Percentiles rank a stretch among this genome's conserved stretches.
Conservation (phyloP, 768 basidiomycete species). For the Podaxis rugospora region DNA sequence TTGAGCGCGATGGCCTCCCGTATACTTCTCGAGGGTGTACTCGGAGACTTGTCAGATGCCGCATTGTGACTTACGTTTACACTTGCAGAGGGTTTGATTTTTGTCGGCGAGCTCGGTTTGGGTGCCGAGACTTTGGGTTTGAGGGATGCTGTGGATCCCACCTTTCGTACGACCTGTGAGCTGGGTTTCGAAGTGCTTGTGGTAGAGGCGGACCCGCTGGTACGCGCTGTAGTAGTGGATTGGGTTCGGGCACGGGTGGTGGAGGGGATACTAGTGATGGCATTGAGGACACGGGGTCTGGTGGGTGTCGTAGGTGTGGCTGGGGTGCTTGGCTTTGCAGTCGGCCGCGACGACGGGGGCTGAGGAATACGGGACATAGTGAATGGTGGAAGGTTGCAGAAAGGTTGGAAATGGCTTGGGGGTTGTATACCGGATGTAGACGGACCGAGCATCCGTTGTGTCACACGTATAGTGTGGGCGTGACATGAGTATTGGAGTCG, state of each 20-base stretch:
- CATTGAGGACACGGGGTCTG: constrained; percentile 10
- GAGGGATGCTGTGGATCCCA: neutral
- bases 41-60: neutral
- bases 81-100: constrained; percentile 19
- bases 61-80: constrained; percentile 2
- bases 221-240: constrained; percentile 10
- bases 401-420: neutral
- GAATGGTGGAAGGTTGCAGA: neutral
- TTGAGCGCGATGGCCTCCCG: constrained; percentile 78
- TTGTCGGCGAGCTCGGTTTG: constrained; percentile 1
- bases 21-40: constrained; percentile 42
- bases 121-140: constrained; percentile 9
- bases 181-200: constrained; percentile 23
- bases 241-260: constrained; percentile 17
- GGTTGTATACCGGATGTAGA: neutral
- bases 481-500: neutral
- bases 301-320: constrained; percentile 15
- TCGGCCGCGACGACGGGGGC: constrained; percentile 11
- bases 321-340: constrained; percentile 6
- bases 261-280: constrained; percentile 3
- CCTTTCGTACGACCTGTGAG: constrained; percentile 7
- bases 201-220: constrained; percentile 17
- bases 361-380: constrained; percentile 18
- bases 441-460: neutral
- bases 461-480: neutral